Conservation (phyloP, 192 early-diverging fungal species). For the Coemansia nantahalensis region DNA sequence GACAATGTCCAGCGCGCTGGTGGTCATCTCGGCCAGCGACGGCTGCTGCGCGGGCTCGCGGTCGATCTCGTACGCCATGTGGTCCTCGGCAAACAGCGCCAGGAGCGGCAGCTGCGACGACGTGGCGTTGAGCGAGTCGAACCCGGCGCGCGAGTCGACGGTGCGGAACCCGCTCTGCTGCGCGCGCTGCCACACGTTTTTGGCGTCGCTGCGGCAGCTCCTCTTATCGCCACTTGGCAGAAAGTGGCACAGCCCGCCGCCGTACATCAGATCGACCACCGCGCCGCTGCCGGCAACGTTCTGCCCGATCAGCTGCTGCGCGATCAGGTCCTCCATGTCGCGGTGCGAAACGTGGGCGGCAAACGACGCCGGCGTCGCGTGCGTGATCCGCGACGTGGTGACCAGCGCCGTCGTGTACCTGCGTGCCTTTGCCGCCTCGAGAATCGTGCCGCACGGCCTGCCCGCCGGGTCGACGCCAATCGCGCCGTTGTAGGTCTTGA, state of each 20-base stretch:
- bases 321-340: slow-evolving; percentile 57
- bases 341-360: slow-evolving; percentile 55
- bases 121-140: slow-evolving; percentile 14
- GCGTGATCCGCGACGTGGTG: slow-evolving; percentile 59
- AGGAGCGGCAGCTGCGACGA: slow-evolving; percentile 33
- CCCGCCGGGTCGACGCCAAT: slow-evolving; percentile 48
- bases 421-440: slow-evolving; percentile 57
- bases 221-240: slow-evolving; percentile 18
- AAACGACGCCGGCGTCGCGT: slow-evolving; percentile 61
- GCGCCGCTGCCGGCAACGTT: slow-evolving; percentile 12
- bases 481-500: slow-evolving; percentile 58
- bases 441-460: slow-evolving; percentile 56
- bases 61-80: slow-evolving; percentile 58
- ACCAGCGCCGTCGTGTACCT: slow-evolving; percentile 57
- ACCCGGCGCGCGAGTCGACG: slow-evolving; percentile 2
- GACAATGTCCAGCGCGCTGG: slow-evolving; percentile 33
- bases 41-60: slow-evolving; percentile 43
- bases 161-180: slow-evolving; percentile 8
- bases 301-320: slow-evolving; percentile 51
- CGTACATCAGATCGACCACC: slow-evolving; percentile 55
- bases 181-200: slow-evolving; percentile 38
- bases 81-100: slow-evolving; percentile 46
- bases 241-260: slow-evolving; percentile 56
- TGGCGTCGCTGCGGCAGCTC: slow-evolving; percentile 47
- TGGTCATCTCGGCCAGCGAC: slow-evolving; percentile 56